phyloP scores from a whole-genome alignment of 805 yeast genomes.

The Candida gorgasii region DNA sequence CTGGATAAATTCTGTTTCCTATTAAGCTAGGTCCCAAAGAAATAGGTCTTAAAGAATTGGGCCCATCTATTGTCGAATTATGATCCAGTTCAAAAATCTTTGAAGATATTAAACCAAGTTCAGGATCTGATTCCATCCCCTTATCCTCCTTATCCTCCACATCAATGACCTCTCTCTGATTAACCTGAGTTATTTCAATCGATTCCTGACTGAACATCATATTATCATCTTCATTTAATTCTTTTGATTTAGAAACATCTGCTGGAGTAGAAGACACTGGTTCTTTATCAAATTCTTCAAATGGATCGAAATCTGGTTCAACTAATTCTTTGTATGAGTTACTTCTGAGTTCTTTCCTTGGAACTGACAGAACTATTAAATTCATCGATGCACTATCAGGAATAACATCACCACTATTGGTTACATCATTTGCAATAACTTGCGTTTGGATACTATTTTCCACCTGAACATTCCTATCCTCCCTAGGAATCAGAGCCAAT shows the following conservation, averaged over 20 bases:
- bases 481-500: not conserved
- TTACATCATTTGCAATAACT: not conserved
- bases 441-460: slow-evolving; percentile 3
- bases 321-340: slow-evolving; percentile 8
- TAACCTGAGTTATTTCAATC: slow-evolving; percentile 12
- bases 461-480: not conserved
- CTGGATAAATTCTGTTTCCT: too few relatives aligned
- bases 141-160: not conserved
- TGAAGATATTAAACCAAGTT: not conserved
- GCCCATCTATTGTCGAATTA: too few relatives aligned
- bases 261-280: not conserved
- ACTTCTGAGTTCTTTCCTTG: not conserved
- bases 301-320: slow-evolving; percentile 11
- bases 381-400: not conserved
- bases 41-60: too few relatives aligned
- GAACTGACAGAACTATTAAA: not conserved
- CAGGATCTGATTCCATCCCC: slow-evolving; percentile 1
- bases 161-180: not conserved
- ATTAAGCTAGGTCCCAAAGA: too few relatives aligned
- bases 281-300: slow-evolving; percentile 12
- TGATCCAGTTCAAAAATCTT: not conserved
- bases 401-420: too few relatives aligned
- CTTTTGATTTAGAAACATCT: not conserved
- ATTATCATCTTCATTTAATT: not conserved
- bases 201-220: not conserved